Evolutionary conservation across 2,329 filamentous ascomycete species (phyloP).

Genomic region (Xylariaceae sp.): DNA sequence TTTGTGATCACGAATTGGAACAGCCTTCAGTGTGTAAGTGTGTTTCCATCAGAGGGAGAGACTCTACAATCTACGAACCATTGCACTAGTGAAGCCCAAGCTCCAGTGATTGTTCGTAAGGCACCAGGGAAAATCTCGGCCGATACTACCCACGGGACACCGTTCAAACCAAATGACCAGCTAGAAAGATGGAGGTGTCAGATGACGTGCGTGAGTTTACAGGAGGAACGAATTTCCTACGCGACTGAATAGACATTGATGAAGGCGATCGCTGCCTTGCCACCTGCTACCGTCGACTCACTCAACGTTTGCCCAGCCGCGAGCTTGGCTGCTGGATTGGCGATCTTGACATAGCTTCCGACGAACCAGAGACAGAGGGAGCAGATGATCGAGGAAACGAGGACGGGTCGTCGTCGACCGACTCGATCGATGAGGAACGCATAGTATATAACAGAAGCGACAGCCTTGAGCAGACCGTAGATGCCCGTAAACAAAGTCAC

Average conservation of each 20-base stretch:
- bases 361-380: constrained; percentile 49
- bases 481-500: constrained; percentile 47
- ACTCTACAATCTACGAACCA: constrained; percentile 26
- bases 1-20: constrained; percentile 42
- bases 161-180: constrained; percentile 43
- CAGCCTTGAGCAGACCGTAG: constrained; percentile 44
- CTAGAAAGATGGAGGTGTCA: constrained; percentile 12
- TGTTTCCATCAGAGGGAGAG: background rate
- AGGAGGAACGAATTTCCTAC: constrained; percentile 30
- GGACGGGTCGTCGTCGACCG: constrained; percentile 39
- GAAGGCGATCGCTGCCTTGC: constrained; percentile 50
- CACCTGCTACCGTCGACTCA: constrained; percentile 41
- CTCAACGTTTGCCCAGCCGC: constrained; percentile 39
- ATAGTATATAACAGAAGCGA: constrained; percentile 39
- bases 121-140: constrained; percentile 44
- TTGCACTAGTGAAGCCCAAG: constrained; percentile 38
- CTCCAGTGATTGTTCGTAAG: constrained; percentile 39
- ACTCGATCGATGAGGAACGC: constrained; percentile 37
- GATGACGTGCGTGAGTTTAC: no score
- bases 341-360: constrained; percentile 50
- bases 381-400: constrained; percentile 45
- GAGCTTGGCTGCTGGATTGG: constrained; percentile 44
- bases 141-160: constrained; percentile 43
- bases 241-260: constrained; percentile 54
- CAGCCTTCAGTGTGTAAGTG: background rate